phyloP scores from a whole-genome alignment of 495 filamentous ascomycete species.

The Xylaria intraflava region DNA sequence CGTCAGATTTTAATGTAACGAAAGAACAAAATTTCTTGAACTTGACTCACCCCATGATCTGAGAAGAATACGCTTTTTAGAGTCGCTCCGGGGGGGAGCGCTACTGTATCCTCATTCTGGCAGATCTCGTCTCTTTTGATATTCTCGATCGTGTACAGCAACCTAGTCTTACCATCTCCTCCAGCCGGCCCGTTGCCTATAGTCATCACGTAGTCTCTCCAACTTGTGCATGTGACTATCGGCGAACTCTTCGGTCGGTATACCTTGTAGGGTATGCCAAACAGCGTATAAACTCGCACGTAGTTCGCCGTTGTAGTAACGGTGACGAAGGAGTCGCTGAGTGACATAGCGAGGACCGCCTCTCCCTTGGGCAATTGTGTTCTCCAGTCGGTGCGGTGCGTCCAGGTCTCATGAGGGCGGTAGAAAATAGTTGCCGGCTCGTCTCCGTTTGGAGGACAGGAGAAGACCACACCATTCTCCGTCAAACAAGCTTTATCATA shows the following conservation, averaged over 20 bases:
- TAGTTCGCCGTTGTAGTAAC: slow-evolving; percentile 80
- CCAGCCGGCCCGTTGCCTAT: slow-evolving; percentile 86
- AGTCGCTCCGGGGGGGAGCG: slow-evolving; percentile 62
- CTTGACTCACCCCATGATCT: slow-evolving; percentile 62
- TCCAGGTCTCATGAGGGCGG: slow-evolving; percentile 95
- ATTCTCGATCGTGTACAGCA: slow-evolving; percentile 87
- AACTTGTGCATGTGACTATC: slow-evolving; percentile 85
- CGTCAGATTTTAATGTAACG: slow-evolving; percentile 14
- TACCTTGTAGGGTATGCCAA: slow-evolving; percentile 79
- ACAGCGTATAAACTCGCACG: slow-evolving; percentile 86
- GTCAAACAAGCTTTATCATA: slow-evolving; percentile 93
- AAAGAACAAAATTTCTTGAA: not conserved
- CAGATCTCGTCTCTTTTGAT: slow-evolving; percentile 87
- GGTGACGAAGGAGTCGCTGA: slow-evolving; percentile 84
- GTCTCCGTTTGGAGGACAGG: slow-evolving; percentile 63
- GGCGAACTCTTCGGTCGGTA: slow-evolving; percentile 86
- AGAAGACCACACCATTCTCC: slow-evolving; percentile 81
- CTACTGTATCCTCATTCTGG: slow-evolving; percentile 87
- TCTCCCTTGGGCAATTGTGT: slow-evolving; percentile 77
- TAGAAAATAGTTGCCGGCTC: slow-evolving; percentile 85
- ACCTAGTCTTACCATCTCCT: slow-evolving; percentile 62
- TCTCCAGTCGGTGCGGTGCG: slow-evolving; percentile 81
- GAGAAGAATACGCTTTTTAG: slow-evolving; percentile 86
- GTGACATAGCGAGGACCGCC: slow-evolving; percentile 74
- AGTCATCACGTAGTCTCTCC: slow-evolving; percentile 88